Evolutionary conservation across 1,284 basidiomycete species (phyloP).

Genomic region (Tremellales sp.): DNA sequence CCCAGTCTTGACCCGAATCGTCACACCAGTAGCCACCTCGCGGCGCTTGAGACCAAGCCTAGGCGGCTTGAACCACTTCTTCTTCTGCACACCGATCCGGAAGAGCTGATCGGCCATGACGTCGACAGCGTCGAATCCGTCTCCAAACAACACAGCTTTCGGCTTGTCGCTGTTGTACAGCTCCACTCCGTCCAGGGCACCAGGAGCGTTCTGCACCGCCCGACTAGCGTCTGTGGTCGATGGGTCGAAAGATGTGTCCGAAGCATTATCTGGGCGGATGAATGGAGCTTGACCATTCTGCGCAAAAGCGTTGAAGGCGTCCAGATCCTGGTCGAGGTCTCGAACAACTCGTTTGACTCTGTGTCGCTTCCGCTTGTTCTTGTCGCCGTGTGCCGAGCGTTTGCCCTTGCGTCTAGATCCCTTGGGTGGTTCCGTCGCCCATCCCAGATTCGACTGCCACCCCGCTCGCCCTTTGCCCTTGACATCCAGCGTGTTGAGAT

Average conservation of each 20-base stretch:
- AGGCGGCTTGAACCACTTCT: conserved; percentile 38
- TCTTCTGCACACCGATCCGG: conserved; percentile 32
- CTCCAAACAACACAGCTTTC: conserved; percentile 27
- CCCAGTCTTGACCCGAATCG: conserved; percentile 35
- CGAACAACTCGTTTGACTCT: conserved; percentile 20
- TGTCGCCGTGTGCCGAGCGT: conserved; percentile 3
- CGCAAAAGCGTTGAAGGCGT: conserved; percentile 30
- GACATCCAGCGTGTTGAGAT: neutral
- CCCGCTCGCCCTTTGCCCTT: conserved; percentile 17
- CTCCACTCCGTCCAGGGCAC: conserved; percentile 4
- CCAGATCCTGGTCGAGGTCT: conserved; percentile 26
- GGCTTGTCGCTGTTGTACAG: conserved; percentile 8
- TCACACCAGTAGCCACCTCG: conserved; percentile 31
- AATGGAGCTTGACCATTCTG: conserved; percentile 26
- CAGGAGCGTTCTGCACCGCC: neutral
- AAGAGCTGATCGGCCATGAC: conserved; percentile 43
- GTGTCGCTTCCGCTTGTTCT: conserved; percentile 14
- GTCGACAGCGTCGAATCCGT: conserved; percentile 39
- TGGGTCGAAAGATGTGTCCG: conserved; percentile 3
- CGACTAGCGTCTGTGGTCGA: neutral
- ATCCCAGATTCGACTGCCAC: conserved; percentile 16
- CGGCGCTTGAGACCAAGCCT: conserved; percentile 20
- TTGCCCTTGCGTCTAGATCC: neutral
- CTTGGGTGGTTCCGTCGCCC: conserved; percentile 19
- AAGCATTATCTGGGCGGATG: conserved; percentile 1